Conservation (phyloP, 768 basidiomycete genomes). For the Tylopilus subfusipes region DNA sequence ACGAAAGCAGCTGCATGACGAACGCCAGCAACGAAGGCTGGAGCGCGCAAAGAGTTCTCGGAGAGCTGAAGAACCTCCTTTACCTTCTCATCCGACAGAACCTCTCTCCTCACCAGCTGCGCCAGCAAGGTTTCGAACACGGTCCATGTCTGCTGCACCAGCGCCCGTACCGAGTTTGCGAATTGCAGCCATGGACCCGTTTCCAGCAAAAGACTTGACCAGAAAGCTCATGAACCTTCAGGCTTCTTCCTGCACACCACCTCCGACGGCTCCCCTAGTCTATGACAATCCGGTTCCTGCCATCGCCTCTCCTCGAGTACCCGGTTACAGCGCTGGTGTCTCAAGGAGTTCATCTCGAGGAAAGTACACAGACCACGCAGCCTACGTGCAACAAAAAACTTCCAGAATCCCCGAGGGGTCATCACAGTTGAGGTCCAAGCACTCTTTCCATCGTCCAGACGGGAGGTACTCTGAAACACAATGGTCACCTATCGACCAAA, state of each 20-base stretch:
- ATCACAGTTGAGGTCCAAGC: constrained; percentile 43
- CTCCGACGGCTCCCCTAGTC: constrained; percentile 6
- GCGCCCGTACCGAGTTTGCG: constrained; percentile 22
- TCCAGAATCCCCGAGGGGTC: constrained; percentile 18
- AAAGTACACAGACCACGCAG: constrained; percentile 10
- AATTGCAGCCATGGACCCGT: constrained; percentile 36
- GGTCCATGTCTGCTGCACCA: constrained; percentile 29
- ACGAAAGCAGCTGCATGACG: constrained; percentile 64
- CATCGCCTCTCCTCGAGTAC: constrained; percentile 9
- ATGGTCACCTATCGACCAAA: constrained; percentile 32
- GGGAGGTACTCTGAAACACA: constrained; percentile 34
- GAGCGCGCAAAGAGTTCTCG: constrained; percentile 39
- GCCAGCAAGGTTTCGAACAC: constrained; percentile 37
- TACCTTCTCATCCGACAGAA: constrained; percentile 15
- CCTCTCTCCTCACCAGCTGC: constrained; percentile 30
- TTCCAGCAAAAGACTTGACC: constrained; percentile 58
- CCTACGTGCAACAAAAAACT: constrained; percentile 19
- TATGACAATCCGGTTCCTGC: constrained; percentile 10
- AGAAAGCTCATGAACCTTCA: constrained; percentile 55
- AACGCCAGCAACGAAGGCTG: constrained; percentile 54
- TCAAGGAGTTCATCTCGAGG: constrained; percentile 25
- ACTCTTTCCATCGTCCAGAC: constrained; percentile 59
- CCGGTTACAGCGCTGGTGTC: constrained; percentile 8
- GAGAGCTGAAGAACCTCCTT: constrained; percentile 17
- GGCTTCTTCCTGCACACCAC: constrained; percentile 18